Evolutionary conservation across 2,329 filamentous ascomycete genomes (phyloP).

Genomic region (Zelopaecilomyces penicillatus): DNA sequence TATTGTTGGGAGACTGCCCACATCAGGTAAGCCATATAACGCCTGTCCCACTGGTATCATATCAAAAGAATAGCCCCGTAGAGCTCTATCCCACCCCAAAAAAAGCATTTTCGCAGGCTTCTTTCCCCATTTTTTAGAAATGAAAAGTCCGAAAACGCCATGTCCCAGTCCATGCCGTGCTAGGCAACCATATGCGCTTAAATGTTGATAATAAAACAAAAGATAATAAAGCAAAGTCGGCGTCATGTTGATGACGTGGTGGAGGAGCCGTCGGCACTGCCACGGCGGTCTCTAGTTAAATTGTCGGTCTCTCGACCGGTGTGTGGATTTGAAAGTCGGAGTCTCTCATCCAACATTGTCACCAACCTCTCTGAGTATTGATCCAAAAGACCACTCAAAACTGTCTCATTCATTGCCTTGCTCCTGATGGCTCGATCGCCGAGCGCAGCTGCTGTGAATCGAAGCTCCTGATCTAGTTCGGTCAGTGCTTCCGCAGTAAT

Average conservation of each 20-base stretch:
- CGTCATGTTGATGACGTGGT: slow-evolving; percentile 26
- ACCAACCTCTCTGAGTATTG: slow-evolving; percentile 68
- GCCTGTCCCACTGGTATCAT: slow-evolving; percentile 30
- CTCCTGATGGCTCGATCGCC: slow-evolving; percentile 48
- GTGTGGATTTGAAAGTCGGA: slow-evolving; percentile 39
- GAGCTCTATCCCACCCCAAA: slow-evolving; percentile 3
- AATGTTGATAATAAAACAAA: slow-evolving; percentile 1
- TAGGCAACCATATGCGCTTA: not conserved
- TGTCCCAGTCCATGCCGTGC: slow-evolving; percentile 2
- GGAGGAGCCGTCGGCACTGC: slow-evolving; percentile 26
- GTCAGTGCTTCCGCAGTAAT: slow-evolving; percentile 50
- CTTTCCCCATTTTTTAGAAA: slow-evolving; percentile 1
- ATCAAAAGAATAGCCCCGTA: slow-evolving; percentile 15
- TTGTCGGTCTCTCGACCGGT: slow-evolving; percentile 22
- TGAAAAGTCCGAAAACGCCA: slow-evolving; percentile 9
- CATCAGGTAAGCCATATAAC: slow-evolving; percentile 17
- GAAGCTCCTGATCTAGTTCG: slow-evolving; percentile 56
- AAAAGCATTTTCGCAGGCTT: not conserved
- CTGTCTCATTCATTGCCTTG: slow-evolving; percentile 47
- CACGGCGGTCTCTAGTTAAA: slow-evolving; percentile 21
- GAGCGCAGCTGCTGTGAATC: slow-evolving; percentile 53
- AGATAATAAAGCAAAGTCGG: slow-evolving; percentile 11
- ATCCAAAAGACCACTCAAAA: slow-evolving; percentile 58
- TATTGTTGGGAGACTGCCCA: not conserved
- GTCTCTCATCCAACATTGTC: slow-evolving; percentile 63